A percentile compares a stretch with the other conserved stretches of the same genome.
Evolutionary conservation across 768 basidiomycete genomes (phyloP).

Genomic region (Mrakia blollopis): DNA sequence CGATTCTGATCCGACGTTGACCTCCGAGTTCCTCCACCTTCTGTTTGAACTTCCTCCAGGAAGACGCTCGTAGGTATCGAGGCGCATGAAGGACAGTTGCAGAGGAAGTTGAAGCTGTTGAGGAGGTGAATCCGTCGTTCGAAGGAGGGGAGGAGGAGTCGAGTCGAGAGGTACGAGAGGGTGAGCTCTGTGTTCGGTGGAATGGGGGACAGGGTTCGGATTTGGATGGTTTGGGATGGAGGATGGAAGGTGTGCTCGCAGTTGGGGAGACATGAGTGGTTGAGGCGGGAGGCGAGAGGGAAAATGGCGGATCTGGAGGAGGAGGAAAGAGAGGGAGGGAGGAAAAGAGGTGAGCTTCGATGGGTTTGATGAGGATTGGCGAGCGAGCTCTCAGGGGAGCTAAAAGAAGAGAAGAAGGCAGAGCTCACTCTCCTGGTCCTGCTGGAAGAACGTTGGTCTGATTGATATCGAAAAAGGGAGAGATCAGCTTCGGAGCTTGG

Average conservation of each 20-base stretch:
- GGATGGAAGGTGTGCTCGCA: slow-evolving; percentile 12
- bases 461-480: no score
- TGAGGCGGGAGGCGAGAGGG: slow-evolving; percentile 28
- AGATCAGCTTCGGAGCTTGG: neutral
- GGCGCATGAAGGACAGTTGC: slow-evolving; percentile 15
- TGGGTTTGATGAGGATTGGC: no score
- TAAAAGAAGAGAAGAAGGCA: neutral
- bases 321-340: neutral
- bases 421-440: slow-evolving; percentile 18
- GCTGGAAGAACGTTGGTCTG: slow-evolving; percentile 31
- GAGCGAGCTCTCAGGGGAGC: neutral
- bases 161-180: slow-evolving; percentile 30
- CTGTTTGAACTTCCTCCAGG: no score
- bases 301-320: slow-evolving; percentile 29
- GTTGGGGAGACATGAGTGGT: slow-evolving; percentile 29
- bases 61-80: neutral
- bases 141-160: slow-evolving; percentile 19
- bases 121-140: slow-evolving; percentile 9
- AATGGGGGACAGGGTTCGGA: slow-evolving; percentile 6
- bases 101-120: slow-evolving; percentile 19
- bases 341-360: neutral
- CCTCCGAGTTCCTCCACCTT: no score
- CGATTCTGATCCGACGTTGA: slow-evolving; percentile 6
- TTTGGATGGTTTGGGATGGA: neutral
- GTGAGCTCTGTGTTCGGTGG: slow-evolving; percentile 7